Evolutionary conservation across 495 filamentous ascomycete species (phyloP), one percentile per base, ranked within the genome.

Genomic region (Cercophora sp.): DNA sequence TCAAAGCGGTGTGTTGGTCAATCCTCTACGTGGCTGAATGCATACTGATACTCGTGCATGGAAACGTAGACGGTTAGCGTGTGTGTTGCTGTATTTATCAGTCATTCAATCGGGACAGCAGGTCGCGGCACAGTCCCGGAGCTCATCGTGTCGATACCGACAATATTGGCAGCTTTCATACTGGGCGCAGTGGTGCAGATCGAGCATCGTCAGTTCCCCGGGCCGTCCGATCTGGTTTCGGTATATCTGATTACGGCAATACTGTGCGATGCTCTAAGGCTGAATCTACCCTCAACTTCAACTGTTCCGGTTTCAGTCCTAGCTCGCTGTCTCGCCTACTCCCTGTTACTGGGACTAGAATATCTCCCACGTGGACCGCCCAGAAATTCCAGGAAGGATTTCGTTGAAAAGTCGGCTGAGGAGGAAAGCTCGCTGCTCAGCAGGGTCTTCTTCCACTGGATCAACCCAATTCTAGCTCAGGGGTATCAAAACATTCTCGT

Each of bases 371-470:
- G n/a, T n/a, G n/a, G n/a, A n/a, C n/a, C n/a, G n/a, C 29, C 32
- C 32, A 6, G 19, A 9, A 0, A 13, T 10, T 11, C 5, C 31
- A 2, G 10, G 23, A 11, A 29, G 8, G 39, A 23, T 9, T 8
- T 19, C 5, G 15, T 15, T 11, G 8, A 27, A 8, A 20, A 11
- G 5, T 42, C 75, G 1, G 74, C 73, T 0, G 76, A 75, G 41
- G 76, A 83, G 8, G 68, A 73, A 15, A 74, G 71, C 35, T 74
- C 72, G 39, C 57, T 68, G 5, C 42, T 74, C 2, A 48, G 59
- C 24, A 65, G 66, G 45, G 60, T 62, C 0, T 69, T 86, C 9
- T 85, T 87, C 57, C 78, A 64, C 65, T 88, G 85, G 85, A 69
- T 86, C 41, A 82, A 81, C 52, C 69, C 71, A 1, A 54, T 86